Evolutionary conservation across 805 yeast species (phyloP).

Genomic region (Hanseniaspora opuntiae): DNA sequence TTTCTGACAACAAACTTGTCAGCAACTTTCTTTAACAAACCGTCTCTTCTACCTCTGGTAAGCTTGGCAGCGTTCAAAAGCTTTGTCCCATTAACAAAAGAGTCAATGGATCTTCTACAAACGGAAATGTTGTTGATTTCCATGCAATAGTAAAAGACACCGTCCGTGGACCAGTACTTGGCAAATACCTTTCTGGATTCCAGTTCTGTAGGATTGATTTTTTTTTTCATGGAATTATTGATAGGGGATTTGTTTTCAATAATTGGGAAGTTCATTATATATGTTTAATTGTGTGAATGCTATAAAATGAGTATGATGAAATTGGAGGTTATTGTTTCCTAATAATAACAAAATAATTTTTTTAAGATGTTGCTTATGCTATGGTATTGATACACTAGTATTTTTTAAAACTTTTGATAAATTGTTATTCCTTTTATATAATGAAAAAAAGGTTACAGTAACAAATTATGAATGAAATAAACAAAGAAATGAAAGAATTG

Average conservation of each 20-base stretch:
- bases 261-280: not conserved
- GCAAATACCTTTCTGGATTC: conserved; percentile 46
- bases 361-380: no score
- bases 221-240: not conserved
- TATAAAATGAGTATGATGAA: no score
- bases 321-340: no score
- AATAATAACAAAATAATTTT: no score
- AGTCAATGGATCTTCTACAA: conserved; percentile 71
- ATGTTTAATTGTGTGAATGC: no score
- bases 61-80: conserved; percentile 70
- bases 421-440: no score
- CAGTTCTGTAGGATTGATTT: conserved; percentile 3
- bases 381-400: no score
- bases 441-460: not conserved
- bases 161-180: conserved; percentile 85
- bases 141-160: conserved; percentile 71
- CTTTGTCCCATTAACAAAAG: conserved; percentile 78
- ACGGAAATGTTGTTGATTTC: conserved; percentile 72
- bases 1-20: conserved; percentile 69
- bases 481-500: not conserved
- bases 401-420: no score
- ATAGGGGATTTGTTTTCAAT: not conserved
- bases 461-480: not conserved
- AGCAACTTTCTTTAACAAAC: conserved; percentile 64
- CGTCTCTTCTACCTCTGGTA: conserved; percentile 80